Base-by-base conservation (phyloP, 2,329 filamentous ascomycete species). In the Fusarium pseudonygamai region DNA sequence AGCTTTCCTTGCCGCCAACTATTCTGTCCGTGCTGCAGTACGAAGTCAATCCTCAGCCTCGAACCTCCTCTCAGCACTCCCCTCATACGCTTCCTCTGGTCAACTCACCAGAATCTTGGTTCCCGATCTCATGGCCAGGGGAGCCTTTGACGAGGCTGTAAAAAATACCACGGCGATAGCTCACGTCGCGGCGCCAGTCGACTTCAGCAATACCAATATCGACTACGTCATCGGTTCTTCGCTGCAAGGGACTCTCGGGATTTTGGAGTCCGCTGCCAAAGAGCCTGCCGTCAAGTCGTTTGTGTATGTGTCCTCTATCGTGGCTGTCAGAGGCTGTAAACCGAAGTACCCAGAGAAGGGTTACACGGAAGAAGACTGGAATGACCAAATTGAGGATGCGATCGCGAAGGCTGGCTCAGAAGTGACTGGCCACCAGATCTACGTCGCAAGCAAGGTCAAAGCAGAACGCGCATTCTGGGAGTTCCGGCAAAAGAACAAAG, bases 391-490 rank as follows among this genome's bases (percentile, higher is more conserved):
- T 9, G 67, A 69, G 20, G 30, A 69, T 11, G 22, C n/a, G n/a
- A 22, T 69, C 7, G 28, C 22, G 0, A 14, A 69, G 14, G 49
- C 57, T 14, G 57, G 67, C 10, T 26, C 37, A 1, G 30, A 53
- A 0, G 67, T 37, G n/a, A 64, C 67, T 2, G 65, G 64, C 12
- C 67, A 69, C 13, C 64, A 69, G 10, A 52, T 69, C 15, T 69
- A 69, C 18, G 24, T 69, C 5, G 64, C 58, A 13, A 69, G 67
- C 39, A 69, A 69, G 12, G 15, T 64, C 12, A 69, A 69, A 20
- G 67, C 64, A 7, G 67, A 69, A n/a, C 57, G 58, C 3, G 67
- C 65, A 6, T 69, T 69, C 30, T 69, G 67, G 67, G 65, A 69
- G 2, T 69, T 69, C 2, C 37, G 43, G 3, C 8, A 46, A 14